phyloP scores from a whole-genome alignment of 2,329 filamentous ascomycete genomes.

The Colletotrichum endophyticum region DNA sequence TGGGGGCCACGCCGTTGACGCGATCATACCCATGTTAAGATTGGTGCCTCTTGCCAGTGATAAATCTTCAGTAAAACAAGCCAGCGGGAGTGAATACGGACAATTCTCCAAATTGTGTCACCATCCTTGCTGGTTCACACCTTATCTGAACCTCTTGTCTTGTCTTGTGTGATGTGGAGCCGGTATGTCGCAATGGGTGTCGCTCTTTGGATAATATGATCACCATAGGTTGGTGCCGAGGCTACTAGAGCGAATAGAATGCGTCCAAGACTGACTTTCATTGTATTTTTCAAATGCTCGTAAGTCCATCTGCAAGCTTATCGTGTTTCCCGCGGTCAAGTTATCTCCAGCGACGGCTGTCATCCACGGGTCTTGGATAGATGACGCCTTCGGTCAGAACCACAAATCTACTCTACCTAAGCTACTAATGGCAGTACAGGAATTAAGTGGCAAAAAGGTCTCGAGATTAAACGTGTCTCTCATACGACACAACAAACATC shows the following conservation, averaged over 20 bases:
- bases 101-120: background rate
- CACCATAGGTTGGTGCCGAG: background rate
- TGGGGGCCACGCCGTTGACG: background rate
- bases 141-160: background rate
- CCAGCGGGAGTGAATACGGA: background rate
- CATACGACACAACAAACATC: background rate
- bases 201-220: background rate
- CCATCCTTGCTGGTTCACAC: background rate
- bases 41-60: background rate
- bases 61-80: background rate
- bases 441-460: background rate
- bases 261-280: background rate
- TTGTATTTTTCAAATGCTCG: fast-evolving
- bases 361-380: background rate
- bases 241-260: background rate
- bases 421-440: background rate
- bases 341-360: background rate
- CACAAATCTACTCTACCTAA: background rate
- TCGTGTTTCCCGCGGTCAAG: background rate
- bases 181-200: background rate
- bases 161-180: background rate
- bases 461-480: background rate
- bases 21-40: background rate
- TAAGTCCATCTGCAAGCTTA: background rate
- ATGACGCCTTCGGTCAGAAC: background rate